Conservation (phyloP, 1,139 yeast species). For the Candida gigantensis region DNA sequence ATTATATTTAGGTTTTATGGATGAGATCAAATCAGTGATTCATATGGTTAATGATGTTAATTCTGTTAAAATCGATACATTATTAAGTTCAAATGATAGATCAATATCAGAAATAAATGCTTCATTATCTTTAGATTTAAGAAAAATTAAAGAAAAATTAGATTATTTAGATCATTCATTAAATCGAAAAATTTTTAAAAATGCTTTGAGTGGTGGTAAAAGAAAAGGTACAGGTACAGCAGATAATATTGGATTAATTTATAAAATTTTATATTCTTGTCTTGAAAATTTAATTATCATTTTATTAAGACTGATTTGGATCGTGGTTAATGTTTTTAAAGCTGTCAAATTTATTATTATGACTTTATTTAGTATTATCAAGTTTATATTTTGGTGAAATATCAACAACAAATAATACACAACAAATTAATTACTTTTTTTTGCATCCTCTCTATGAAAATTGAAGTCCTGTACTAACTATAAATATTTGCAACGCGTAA, state of each 20-base stretch:
- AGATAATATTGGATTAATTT: slow-evolving; percentile 26
- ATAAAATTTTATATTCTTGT: slow-evolving; percentile 39
- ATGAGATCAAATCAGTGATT: slow-evolving; percentile 40
- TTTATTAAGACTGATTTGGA: slow-evolving; percentile 69
- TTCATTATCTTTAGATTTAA: slow-evolving; percentile 67
- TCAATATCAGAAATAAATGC: slow-evolving; percentile 83
- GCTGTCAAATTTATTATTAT: slow-evolving; percentile 33
- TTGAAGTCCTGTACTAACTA: no score
- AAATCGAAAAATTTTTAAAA: slow-evolving; percentile 20
- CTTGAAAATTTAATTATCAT: slow-evolving; percentile 57
- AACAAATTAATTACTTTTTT: no score
- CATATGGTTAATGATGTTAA: slow-evolving; percentile 44
- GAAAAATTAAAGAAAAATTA: slow-evolving; percentile 68
- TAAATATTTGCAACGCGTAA: no score
- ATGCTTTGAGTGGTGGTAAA: slow-evolving; percentile 1
- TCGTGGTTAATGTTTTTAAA: slow-evolving; percentile 59
- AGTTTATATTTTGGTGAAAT: slow-evolving; percentile 5
- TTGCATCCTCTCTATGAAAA: no score
- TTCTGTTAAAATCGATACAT: slow-evolving; percentile 59
- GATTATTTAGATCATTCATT: slow-evolving; percentile 52
- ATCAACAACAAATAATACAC: no score
- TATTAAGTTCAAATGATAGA: slow-evolving; percentile 72
- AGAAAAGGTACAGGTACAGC: slow-evolving; percentile 14
- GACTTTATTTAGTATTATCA: slow-evolving; percentile 39
- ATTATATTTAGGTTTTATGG: slow-evolving; percentile 33